Evolutionary conservation across 2,329 filamentous ascomycete species (phyloP).

Genomic region (Pseudocercospora cruenta): DNA sequence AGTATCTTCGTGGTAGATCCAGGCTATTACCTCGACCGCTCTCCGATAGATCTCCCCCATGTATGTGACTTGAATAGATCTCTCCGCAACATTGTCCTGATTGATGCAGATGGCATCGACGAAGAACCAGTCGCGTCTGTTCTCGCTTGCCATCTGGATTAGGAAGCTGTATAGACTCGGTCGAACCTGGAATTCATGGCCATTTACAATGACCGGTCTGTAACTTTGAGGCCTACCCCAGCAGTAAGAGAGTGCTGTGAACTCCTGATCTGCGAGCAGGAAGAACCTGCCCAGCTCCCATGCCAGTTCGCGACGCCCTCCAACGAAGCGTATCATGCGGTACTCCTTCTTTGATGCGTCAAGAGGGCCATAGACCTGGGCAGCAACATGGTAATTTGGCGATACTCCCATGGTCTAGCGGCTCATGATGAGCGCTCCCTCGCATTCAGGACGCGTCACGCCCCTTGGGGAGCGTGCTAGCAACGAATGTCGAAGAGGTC

Average conservation of each 20-base stretch:
- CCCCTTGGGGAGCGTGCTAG: too few species aligned
- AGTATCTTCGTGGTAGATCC: conserved; percentile 19
- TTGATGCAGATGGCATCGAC: conserved; percentile 26
- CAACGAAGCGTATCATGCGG: conserved; percentile 11
- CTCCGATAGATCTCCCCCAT: conserved; percentile 27
- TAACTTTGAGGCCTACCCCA: conserved; percentile 8
- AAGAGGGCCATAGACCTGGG: background rate
- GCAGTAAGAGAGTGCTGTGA: conserved; percentile 22
- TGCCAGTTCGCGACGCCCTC: conserved; percentile 8
- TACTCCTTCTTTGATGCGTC: conserved; percentile 8
- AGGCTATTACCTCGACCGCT: conserved; percentile 16
- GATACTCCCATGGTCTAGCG: conserved; percentile 3
- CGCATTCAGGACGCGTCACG: too few species aligned
- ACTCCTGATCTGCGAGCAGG: conserved; percentile 16
- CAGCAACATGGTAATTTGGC: conserved; percentile 6
- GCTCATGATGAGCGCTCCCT: too few species aligned
- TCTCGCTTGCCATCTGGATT: conserved; percentile 9
- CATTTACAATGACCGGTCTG: conserved; percentile 11
- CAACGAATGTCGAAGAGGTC: too few species aligned
- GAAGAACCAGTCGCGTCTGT: conserved; percentile 20
- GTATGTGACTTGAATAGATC: conserved; percentile 22
- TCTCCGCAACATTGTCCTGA: conserved; percentile 23
- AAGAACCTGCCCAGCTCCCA: conserved; percentile 12
- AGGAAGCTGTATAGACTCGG: conserved; percentile 15
- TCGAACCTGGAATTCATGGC: conserved; percentile 8